These are phyloP conservation scores for Lobosporangium transversale DNA, from an alignment of 192 early-diverging fungal species.

Conservation along the genomic window DNA sequence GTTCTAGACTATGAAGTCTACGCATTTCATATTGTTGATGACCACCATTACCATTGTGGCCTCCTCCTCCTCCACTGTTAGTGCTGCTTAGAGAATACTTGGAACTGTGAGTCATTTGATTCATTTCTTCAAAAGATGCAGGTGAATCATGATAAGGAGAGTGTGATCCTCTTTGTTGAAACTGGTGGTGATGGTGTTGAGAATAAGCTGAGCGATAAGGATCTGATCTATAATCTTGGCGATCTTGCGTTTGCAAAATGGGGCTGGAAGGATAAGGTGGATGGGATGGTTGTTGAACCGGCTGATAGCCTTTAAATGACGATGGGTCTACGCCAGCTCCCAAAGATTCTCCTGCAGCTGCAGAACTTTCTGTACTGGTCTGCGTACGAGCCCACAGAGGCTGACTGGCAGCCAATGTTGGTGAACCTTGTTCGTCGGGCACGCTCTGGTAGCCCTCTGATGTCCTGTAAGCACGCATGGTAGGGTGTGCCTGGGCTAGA, in stretches of 20 bases:
- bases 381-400: neutral
- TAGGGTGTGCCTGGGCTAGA: no score
- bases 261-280: neutral
- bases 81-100: slow-evolving; percentile 23
- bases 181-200: slow-evolving; percentile 39
- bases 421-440: slow-evolving; percentile 14
- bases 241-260: neutral
- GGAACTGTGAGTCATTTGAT: slow-evolving; percentile 1
- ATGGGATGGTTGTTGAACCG: slow-evolving; percentile 2
- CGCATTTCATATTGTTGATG: slow-evolving; percentile 24
- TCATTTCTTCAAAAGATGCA: slow-evolving; percentile 15
- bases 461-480: no score
- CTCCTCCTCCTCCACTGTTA: neutral
- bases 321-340: slow-evolving; percentile 7
- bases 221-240: slow-evolving; percentile 10
- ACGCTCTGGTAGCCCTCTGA: no score
- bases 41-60: neutral
- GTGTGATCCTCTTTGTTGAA: slow-evolving; percentile 15
- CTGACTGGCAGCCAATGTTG: slow-evolving; percentile 5
- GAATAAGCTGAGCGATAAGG: slow-evolving; percentile 37
- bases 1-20: neutral
- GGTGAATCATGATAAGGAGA: slow-evolving; percentile 21
- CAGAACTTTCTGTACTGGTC: neutral
- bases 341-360: neutral
- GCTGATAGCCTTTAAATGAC: slow-evolving; percentile 7